Evolutionary conservation across 176 grass and related monocot species (phyloP), one percentile per base, ranked within the genome.

Genomic region (Hyparrhenia diplandra): DNA sequence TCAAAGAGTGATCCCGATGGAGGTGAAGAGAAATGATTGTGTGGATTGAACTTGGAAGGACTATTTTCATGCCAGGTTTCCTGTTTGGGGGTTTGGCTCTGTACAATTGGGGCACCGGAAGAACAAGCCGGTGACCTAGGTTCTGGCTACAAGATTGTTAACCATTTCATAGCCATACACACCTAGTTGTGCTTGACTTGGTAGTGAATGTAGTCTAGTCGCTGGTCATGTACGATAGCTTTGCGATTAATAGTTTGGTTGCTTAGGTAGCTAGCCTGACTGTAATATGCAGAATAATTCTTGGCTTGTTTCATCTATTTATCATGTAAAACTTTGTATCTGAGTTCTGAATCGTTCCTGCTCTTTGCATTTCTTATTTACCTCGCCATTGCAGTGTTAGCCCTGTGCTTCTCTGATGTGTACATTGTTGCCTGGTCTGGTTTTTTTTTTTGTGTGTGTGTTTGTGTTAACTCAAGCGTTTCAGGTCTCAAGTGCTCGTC

Each of bases 181-280:
- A 79, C 42, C 70, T 86, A 77, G 83, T 79, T 85, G 83, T 90
- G 83, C 67, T 89, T 62, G 74, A 86, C 88, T 83, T 28, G 58
- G 61, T 86, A 70, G 80, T 82, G 78, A 74, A 49, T 83, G 74
- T 90, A 86, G 88, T 74, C 59, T 86, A 90, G 83, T 83, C 67
- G 74, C 73, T 60, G 79, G 74, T 86, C 79, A 86, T 94, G 92
- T 94, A 89, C 92, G 82, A 91, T 91, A 89, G 77, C 81, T 82
- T 47, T 73, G 73, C 24, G 40, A 49, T 80, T 76, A 68, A 74
- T 85, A 89, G 80, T 55, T 57, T 28, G 63, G 75, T 83, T 72
- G n/a, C 66, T 76, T 88, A 90, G 91, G 75, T 85, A 85, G 79
- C 80, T 89, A 90, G 73, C 68, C 79, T 80, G 85, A 88, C 82